Percentiles rank a stretch among this genome's conserved stretches.
Conservation (phyloP, 768 basidiomycete genomes). For the Holtermanniella nyarrowii region DNA sequence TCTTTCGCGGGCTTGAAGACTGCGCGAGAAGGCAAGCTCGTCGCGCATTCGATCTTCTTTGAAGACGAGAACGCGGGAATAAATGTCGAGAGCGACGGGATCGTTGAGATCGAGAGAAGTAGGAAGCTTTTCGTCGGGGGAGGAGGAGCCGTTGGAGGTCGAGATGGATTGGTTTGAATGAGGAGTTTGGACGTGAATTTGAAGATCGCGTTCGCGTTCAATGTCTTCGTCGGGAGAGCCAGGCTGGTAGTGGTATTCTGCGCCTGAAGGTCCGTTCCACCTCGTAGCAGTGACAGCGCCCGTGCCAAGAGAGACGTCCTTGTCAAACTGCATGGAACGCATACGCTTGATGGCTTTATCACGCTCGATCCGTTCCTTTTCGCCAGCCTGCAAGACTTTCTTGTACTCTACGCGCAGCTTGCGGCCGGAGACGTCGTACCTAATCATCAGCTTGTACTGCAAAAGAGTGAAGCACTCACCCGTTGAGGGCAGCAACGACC, state of each 20-base stretch:
- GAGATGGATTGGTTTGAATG: too few relatives aligned
- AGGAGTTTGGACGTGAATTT: conserved; percentile 18
- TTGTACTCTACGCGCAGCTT: conserved; percentile 98
- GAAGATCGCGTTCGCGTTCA: conserved; percentile 7
- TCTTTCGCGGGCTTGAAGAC: conserved; percentile 71
- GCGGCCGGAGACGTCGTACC: conserved; percentile 54
- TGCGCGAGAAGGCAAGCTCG: conserved; percentile 90
- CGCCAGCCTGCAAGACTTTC: conserved; percentile 96
- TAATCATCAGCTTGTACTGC: conserved; percentile 4
- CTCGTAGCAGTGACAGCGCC: neutral
- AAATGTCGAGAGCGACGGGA: conserved; percentile 89
- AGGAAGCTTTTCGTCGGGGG: conserved; percentile 40
- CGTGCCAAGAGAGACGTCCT: conserved; percentile 4
- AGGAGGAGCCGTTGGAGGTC: conserved; percentile 25
- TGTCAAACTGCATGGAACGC: conserved; percentile 82
- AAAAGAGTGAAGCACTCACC: conserved; percentile 63
- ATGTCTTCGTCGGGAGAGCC: conserved; percentile 1
- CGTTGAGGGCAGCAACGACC: conserved; percentile 89
- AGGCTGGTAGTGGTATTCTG: conserved; percentile 1
- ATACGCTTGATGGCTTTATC: conserved; percentile 97
- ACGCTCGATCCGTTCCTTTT: conserved; percentile 96
- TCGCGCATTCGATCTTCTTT: conserved; percentile 96
- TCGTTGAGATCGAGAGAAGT: conserved; percentile 81
- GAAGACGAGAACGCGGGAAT: conserved; percentile 90
- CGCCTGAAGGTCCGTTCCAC: neutral